Evolutionary conservation across 2,329 filamentous ascomycete species (phyloP), one percentile per base, ranked within the genome.

Genomic region (Alternaria hordeiaustralica): DNA sequence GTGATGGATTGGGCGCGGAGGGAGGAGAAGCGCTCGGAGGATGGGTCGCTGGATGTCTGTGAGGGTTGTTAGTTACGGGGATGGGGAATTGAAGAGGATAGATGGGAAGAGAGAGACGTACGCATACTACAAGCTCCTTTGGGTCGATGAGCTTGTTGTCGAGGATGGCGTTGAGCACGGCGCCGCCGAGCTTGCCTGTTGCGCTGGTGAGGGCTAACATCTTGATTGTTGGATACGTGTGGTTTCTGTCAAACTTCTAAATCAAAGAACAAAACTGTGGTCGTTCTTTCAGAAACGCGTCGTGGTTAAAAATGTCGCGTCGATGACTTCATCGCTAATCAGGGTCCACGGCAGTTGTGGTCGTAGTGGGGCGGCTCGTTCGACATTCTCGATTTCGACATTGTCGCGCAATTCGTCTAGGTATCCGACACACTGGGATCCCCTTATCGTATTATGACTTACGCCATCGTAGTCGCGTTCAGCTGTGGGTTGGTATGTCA

Each of bases 121-220:
- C 77, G 62, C 77, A 78, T 28, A 79, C 74, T 21, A 83, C 72
- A 28, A 84, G 80, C 6, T 82, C 66, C 3, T 70, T 62, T 3
- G 79, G 67, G 10, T 78, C 67, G 46, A 82, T 65, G 26, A 84
- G 77, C 5, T 79, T 73, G 67, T 82, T 75, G 7, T 80, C 69
- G n/a, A 84, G 76, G 21, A 84, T 76, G 41, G 82, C 76, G 25
- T 69, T 70, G 23, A 84, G 74, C 18, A 83, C 82, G 11, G 82
- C 82, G 46, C 77, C 77, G 60, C 82, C 82, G 9, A 84, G 76
- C 63, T 84, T 84, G 55, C 83, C 83, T 15, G 81, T 82, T 55
- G 82, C 80, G 54, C 81, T 81, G 50, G 81, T 81, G 56, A 84
- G 79, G 21, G 79, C 80, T 51, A 83, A 51, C 67, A 74, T 75